A percentile compares a stretch with the other conserved stretches of the same genome.
Conservation (phyloP, 73 alveolate genomes). For the Paramecium biaurelia region DNA sequence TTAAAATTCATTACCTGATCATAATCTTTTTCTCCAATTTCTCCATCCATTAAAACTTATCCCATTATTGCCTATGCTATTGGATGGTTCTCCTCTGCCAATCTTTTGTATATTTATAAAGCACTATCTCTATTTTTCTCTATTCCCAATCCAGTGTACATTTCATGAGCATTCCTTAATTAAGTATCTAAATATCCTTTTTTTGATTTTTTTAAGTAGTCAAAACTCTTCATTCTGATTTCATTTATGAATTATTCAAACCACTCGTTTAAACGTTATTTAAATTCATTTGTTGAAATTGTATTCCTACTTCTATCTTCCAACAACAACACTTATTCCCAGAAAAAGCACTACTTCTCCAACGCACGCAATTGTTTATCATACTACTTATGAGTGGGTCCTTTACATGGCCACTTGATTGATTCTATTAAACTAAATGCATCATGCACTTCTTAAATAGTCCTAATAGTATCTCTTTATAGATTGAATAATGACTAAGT, state of each 20-base stretch:
- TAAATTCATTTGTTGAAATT: not conserved
- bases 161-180: conserved; percentile 19
- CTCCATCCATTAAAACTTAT: not conserved
- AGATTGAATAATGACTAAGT: not conserved
- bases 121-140: not conserved
- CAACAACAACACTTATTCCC: not conserved
- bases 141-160: conserved; percentile 11
- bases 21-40: not conserved
- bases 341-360: not conserved
- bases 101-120: not conserved
- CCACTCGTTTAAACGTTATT: not conserved
- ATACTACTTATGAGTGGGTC: not conserved
- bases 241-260: not conserved
- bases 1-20: not conserved
- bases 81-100: not conserved
- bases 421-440: not conserved
- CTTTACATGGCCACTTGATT: not conserved
- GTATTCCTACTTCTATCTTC: not conserved
- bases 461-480: not conserved
- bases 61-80: conserved; percentile 36
- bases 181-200: not conserved
- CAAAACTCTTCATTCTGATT: not conserved
- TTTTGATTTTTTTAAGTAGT: not conserved
- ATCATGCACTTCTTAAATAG: not conserved
- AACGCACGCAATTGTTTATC: not conserved